These are phyloP conservation scores for Yamadazyma siamensis DNA, from an alignment of 1,139 yeast genomes.

Conservation along the genomic window DNA sequence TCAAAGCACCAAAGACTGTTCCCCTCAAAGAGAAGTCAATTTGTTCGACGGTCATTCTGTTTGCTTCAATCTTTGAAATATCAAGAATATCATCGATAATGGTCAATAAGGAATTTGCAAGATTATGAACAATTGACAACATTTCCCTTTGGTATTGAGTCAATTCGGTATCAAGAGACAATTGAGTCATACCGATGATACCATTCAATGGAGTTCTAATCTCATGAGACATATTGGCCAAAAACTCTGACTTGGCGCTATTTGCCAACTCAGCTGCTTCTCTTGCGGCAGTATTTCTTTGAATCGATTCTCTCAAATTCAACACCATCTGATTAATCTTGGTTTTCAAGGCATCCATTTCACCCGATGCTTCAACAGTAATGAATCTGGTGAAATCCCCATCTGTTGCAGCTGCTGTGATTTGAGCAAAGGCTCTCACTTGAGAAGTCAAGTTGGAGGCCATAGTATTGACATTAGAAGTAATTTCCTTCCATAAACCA, in stretches of 20 bases:
- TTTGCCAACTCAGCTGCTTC: slow-evolving; percentile 92
- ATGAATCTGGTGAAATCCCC: slow-evolving; percentile 89
- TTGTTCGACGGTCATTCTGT: slow-evolving; percentile 87
- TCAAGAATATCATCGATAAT: slow-evolving; percentile 87
- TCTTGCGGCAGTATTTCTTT: slow-evolving; percentile 87
- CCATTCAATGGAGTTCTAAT: slow-evolving; percentile 92
- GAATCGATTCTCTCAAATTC: slow-evolving; percentile 82
- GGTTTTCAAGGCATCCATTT: slow-evolving; percentile 89
- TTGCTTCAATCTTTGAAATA: slow-evolving; percentile 89
- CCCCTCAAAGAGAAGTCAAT: slow-evolving; percentile 82
- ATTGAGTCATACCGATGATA: slow-evolving; percentile 88
- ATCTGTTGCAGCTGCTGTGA: slow-evolving; percentile 91
- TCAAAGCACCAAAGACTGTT: slow-evolving; percentile 83
- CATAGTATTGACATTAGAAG: slow-evolving; percentile 92
- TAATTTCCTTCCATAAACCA: slow-evolving; percentile 89
- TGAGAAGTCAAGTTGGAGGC: slow-evolving; percentile 88
- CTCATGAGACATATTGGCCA: slow-evolving; percentile 91
- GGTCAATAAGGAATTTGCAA: slow-evolving; percentile 79
- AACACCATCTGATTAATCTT: slow-evolving; percentile 91
- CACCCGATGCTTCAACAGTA: slow-evolving; percentile 89
- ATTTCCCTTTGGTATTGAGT: slow-evolving; percentile 89
- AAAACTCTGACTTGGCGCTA: slow-evolving; percentile 84
- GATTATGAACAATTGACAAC: slow-evolving; percentile 81
- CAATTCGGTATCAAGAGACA: slow-evolving; percentile 79
- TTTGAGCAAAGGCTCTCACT: slow-evolving; percentile 90